Base-by-base conservation (phyloP, 148 eudicot species). In the Vaccinium vitisidaea region DNA sequence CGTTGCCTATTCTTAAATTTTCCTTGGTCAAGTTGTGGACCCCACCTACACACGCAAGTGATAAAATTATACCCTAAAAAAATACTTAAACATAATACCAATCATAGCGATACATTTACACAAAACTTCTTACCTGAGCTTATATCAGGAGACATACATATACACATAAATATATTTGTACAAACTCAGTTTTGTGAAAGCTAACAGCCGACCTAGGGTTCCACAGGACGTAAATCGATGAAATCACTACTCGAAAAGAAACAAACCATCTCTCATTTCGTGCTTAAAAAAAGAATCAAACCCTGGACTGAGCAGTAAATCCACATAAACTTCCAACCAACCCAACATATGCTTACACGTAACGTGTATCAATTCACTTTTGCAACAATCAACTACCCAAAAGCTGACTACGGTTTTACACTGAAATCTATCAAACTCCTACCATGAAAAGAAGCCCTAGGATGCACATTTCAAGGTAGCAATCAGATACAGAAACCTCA, bases 1-100 rank as follows among this genome's bases (percentile, higher is more conserved):
- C 99, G 94, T 69, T 96, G 99, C 4, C 94, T 90, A 79, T 88
- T 94, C 90, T 92, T 96, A 87, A 89, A 87, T 54, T 90, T 89
- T 52, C 92, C 93, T 80, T 88, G 90, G 86, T 96, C 99, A 84
- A 96, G 88, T 80, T 90, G 91, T 36, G 98, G 95, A 21, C 99
- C 99, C 99, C 99, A 96, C 85, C 99, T 96, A 87, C 80, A 83
- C 77, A 49, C 71, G 76, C 54, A 61, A 83, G 15, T 46, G 27
- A 21, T 15, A 21, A 10, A 83, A 71, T 39, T 32, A 43, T 59
- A 79, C 56, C 19, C 58, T 67, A 27, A 50, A 15, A 25, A 15
- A 19, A 25, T 6, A 2, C 5, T 65, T 58, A 25, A 25, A 23
- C 53, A n/a, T 46, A 4, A 32, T 48, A 43, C 19, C 39, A 83